Base-by-base conservation (phyloP, 176 grass and related monocot genomes). In the Chloris gayana region DNA sequence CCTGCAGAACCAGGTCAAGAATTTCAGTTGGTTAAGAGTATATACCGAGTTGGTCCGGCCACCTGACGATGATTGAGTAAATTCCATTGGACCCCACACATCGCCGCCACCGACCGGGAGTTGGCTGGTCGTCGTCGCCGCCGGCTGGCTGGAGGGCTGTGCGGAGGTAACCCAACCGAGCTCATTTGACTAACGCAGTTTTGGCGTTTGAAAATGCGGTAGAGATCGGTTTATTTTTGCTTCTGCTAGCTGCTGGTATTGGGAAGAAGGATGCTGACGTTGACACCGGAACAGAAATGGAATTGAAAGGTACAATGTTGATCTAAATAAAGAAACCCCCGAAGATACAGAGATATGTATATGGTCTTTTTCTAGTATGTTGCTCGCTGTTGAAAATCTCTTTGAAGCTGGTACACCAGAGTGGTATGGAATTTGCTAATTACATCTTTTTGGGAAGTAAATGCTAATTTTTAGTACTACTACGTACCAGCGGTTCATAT, bases 11-110 rank as follows among this genome's bases (percentile, higher is more conserved):
- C 30, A 62, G 70, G 76, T 47, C 82, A 85, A 31, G 70, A 85
- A 58, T 70, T 64, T 75, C 35, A 19, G 64, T 89, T 76, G 64
- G 82, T 57, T 76, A 6, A n/a, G 64, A 26, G 50, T 75, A 63
- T 80, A 85, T 64, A 46, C 72, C 65, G 46, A 64, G 57, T 75
- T 76, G 64, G 87, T 72, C 47, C 56, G 35, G 26, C 38, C 21
- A 68, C 54, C 54, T 24, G 22, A 57, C 54, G 53, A 24, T 57
- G 21, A 57, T 24, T 22, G 53, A 19, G 1, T 57, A 54, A 54
- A 54, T 22, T 22, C 18, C 50, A 54, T 54, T 24, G 42, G 53
- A 12, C 26, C 39, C 53, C 50, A 34, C 50, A 34, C 60, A 70
- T 80, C 81, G 47, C 47, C 15, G 47, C 47, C 14, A 50, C 47